phyloP scores from a whole-genome alignment of 306 rosid species.

The Fragaria iinumae region DNA sequence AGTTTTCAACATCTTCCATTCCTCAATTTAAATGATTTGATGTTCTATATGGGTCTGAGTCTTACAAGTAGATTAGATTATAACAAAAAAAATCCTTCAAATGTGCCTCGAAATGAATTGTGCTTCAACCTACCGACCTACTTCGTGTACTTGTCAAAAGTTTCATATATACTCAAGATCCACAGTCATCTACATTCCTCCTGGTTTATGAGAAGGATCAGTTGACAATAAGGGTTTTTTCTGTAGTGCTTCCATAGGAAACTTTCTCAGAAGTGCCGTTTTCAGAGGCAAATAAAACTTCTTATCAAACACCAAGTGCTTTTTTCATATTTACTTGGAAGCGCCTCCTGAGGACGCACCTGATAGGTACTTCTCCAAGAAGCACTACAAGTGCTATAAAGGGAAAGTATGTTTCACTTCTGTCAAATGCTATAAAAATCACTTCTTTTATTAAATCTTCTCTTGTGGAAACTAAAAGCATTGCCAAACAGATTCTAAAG shows the following conservation, averaged over 20 bases:
- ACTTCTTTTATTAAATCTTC: not conserved
- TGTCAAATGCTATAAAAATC: not conserved
- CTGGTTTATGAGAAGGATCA: not conserved
- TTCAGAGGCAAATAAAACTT: not conserved
- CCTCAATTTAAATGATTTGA: not conserved
- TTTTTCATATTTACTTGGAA: not conserved
- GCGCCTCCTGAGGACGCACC: not conserved
- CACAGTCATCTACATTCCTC: not conserved
- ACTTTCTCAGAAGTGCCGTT: not conserved
- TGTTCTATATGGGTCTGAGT: not conserved
- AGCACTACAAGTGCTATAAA: not conserved
- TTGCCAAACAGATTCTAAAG: not conserved
- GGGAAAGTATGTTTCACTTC: not conserved
- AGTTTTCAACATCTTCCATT: not conserved
- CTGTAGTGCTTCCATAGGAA: not conserved
- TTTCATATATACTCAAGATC: not conserved
- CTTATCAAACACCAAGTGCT: not conserved
- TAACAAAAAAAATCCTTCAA: not conserved
- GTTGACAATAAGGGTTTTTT: not conserved
- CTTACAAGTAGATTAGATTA: too few relatives aligned
- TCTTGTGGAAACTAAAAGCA: not conserved
- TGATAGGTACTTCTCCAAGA: not conserved
- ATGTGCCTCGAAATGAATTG: not conserved
- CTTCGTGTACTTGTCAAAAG: not conserved
- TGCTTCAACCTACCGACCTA: too few relatives aligned